phyloP scores from a whole-genome alignment of 495 filamentous ascomycete genomes.

The Bombardia bombarda region DNA sequence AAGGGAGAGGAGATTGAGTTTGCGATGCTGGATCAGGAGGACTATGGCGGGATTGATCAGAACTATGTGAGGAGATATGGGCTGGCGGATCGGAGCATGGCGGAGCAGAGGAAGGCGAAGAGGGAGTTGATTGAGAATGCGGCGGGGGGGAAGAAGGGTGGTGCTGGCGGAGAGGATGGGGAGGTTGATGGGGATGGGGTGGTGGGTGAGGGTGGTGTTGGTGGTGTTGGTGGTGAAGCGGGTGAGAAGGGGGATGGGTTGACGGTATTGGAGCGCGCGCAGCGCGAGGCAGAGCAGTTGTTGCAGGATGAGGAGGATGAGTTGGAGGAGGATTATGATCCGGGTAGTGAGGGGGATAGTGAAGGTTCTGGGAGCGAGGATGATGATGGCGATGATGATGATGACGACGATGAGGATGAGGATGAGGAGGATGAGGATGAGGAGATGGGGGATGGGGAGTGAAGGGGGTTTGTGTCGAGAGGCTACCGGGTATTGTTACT shows the following conservation, averaged over 20 bases:
- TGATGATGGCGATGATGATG: constrained; percentile 17
- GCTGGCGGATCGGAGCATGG: constrained; percentile 87
- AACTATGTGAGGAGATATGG: constrained; percentile 69
- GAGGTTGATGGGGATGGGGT: constrained; percentile 42
- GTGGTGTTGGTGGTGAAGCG: constrained; percentile 31
- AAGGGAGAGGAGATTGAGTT: constrained; percentile 67
- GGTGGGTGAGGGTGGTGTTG: constrained; percentile 64
- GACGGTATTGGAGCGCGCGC: constrained; percentile 50
- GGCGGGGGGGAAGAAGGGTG: constrained; percentile 14
- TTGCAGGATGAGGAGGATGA: constrained; percentile 70
- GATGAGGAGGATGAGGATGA: constrained; percentile 1
- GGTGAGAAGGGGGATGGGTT: constrained; percentile 58
- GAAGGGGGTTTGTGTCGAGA: neutral
- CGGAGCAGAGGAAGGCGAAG: constrained; percentile 79
- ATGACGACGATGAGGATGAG: constrained; percentile 3
- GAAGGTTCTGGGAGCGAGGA: constrained; percentile 51
- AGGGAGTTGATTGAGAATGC: constrained; percentile 38
- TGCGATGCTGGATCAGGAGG: constrained; percentile 78
- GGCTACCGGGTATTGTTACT: too few relatives aligned
- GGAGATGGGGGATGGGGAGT: neutral
- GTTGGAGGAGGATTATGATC: constrained; percentile 84
- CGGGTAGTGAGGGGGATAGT: constrained; percentile 65
- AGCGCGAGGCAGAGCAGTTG: constrained; percentile 36
- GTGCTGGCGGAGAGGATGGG: constrained; percentile 53
- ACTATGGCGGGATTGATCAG: constrained; percentile 73